A percentile compares a stretch with the other conserved stretches of the same genome.
Conservation (phyloP, 768 basidiomycete genomes). For the Phanerochaete carnosa region DNA sequence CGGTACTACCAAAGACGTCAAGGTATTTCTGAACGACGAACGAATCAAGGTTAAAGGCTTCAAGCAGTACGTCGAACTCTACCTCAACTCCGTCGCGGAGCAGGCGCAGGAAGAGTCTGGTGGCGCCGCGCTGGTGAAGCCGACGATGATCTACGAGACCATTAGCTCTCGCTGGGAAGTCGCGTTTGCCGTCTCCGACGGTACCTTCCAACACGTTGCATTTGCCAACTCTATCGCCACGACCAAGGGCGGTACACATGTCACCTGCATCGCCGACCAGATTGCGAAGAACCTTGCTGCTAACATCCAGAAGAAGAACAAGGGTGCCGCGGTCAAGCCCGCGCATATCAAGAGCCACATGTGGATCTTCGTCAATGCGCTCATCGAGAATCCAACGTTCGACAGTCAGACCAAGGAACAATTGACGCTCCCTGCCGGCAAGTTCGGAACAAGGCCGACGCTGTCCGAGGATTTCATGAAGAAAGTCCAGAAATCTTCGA, state of each 20-base stretch:
- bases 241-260: slow-evolving; percentile 94
- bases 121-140: slow-evolving; percentile 77
- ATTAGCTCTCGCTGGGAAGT: slow-evolving; percentile 88
- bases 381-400: slow-evolving; percentile 97
- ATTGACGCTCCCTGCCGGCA: slow-evolving; percentile 78
- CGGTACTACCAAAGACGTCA: slow-evolving; percentile 90
- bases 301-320: slow-evolving; percentile 94
- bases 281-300: slow-evolving; percentile 81
- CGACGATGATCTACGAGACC: slow-evolving; percentile 77
- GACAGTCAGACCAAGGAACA: slow-evolving; percentile 99
- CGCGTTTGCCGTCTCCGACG: slow-evolving; percentile 92
- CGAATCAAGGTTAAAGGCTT: slow-evolving; percentile 91
- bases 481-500: slow-evolving; percentile 88
- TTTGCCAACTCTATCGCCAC: slow-evolving; percentile 98
- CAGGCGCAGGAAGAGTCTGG: slow-evolving; percentile 67
- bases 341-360: slow-evolving; percentile 96
- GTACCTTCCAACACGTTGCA: slow-evolving; percentile 89
- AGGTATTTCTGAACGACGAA: slow-evolving; percentile 92
- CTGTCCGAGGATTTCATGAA: slow-evolving; percentile 94
- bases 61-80: slow-evolving; percentile 96
- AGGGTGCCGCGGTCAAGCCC: slow-evolving; percentile 89
- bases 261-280: slow-evolving; percentile 80
- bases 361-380: slow-evolving; percentile 95
- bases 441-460: slow-evolving; percentile 86
- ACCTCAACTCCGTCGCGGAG: slow-evolving; percentile 73